These are phyloP conservation scores for Fusarium veterinarium DNA, from an alignment of 2,329 filamentous ascomycete genomes.

Conservation along the genomic window DNA sequence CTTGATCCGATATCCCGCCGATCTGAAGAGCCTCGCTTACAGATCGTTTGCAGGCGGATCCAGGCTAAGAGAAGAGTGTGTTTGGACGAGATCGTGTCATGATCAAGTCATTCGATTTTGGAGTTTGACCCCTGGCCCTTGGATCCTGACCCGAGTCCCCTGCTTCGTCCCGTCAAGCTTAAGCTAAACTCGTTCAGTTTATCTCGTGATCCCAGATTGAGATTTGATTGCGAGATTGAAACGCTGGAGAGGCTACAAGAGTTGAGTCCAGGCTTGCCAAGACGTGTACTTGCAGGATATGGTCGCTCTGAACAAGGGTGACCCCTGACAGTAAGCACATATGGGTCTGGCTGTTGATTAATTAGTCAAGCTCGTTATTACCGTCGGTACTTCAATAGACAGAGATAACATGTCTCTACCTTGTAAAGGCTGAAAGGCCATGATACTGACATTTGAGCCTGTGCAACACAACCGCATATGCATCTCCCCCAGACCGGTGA, in stretches of 20 bases:
- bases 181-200: background rate
- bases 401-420: background rate
- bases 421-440: background rate
- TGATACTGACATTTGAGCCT: background rate
- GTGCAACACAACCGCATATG: background rate
- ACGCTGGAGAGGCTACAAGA: background rate
- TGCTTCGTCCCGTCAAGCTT: background rate
- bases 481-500: slow-evolving; percentile 8
- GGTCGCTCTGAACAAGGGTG: background rate
- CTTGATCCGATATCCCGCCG: background rate
- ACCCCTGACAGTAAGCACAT: background rate
- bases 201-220: background rate
- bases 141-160: background rate
- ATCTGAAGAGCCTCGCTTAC: background rate
- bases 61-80: background rate
- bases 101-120: background rate
- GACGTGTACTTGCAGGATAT: slow-evolving; percentile 8
- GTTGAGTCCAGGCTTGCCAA: slow-evolving; percentile 6
- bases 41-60: background rate
- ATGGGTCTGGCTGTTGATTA: background rate
- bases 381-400: background rate
- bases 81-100: background rate
- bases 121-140: background rate
- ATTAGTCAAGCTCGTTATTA: background rate
- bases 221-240: background rate